Base-by-base conservation (phyloP, 768 basidiomycete genomes). In the Pleurotus ostreatus region DNA sequence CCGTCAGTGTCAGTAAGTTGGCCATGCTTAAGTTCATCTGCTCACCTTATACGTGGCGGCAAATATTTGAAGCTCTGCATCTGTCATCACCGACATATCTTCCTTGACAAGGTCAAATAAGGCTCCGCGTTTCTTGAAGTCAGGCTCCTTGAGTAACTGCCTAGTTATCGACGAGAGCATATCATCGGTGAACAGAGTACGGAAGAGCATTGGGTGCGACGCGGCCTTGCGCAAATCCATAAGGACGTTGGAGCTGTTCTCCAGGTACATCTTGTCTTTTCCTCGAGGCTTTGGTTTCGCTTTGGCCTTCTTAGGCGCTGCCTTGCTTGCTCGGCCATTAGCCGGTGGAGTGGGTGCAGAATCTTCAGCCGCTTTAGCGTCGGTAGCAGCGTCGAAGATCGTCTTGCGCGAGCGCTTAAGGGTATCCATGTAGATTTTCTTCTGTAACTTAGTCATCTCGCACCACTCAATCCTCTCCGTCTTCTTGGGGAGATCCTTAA, bases 221-320 rank as follows among this genome's bases (percentile, higher is more conserved):
- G 96, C 89, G 2, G 97, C 97, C 71, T 99, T 99, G 30, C 97
- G 85, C 13, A 99, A 79, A 65, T 97, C 95, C 93, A 98, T 98
- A 37, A 99, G 78, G 53, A 99, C 94, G 68, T 99, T 95, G 2
- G 90, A 82, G 59, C 89, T 89, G 63, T 92, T 93, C 71, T 91
- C 89, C 15, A 83, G 68, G 59, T 91, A 89, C 58, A 76, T 63
- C 69, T 88, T 89, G 59, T 83, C 84, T 69, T 89, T 76, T 47
- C 77, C 63, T 60, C 80, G 73, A 20, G 69, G 66, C 49, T 69
- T 77, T 23, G 69, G 66, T 48, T 69, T 77, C 13, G 68, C 59
- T 49, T 74, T 74, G 4, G 68, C 61, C 64, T 83, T 82, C 66
- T 82, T 84, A 65, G 76, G 74, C 5, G 62, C 53, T 12, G 70